A percentile compares a stretch with the other conserved stretches of the same genome.
phyloP scores from a whole-genome alignment of 176 grass and related monocot species.

The Avena eriantha region DNA sequence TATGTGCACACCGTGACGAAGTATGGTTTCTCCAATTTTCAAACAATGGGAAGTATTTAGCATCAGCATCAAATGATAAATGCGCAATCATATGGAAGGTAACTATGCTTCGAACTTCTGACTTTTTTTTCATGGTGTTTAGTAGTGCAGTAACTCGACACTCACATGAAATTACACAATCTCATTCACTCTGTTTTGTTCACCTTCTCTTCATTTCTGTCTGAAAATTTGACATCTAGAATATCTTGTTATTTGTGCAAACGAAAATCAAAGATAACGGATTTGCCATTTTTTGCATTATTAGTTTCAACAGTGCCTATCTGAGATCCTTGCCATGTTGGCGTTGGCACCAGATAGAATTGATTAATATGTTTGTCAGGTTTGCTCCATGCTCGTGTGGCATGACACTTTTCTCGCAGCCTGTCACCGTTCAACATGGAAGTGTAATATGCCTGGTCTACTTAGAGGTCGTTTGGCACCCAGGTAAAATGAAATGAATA shows the following conservation, averaged over 20 bases:
- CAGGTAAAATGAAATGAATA: too few species aligned
- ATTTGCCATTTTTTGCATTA: constrained; percentile 11
- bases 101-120: constrained; percentile 28
- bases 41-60: constrained; percentile 89
- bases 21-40: constrained; percentile 98
- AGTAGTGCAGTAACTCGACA: background rate
- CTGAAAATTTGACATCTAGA: background rate
- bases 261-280: background rate
- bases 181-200: background rate
- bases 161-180: constrained; percentile 9
- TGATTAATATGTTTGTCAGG: constrained; percentile 24
- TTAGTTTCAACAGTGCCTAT: background rate
- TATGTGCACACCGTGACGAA: constrained; percentile 76
- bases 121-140: constrained; percentile 38
- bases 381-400: constrained; percentile 16
- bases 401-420: constrained; percentile 1
- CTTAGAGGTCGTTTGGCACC: too few species aligned
- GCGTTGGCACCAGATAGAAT: background rate
- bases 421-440: constrained; percentile 31
- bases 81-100: constrained; percentile 98
- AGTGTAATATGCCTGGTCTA: background rate
- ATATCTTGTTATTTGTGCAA: constrained; percentile 26
- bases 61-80: constrained; percentile 85
- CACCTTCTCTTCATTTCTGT: constrained; percentile 5
- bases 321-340: background rate